These are phyloP conservation scores for Penicillium janthinellum DNA, from an alignment of 2,329 filamentous ascomycete genomes.

Conservation along the genomic window DNA sequence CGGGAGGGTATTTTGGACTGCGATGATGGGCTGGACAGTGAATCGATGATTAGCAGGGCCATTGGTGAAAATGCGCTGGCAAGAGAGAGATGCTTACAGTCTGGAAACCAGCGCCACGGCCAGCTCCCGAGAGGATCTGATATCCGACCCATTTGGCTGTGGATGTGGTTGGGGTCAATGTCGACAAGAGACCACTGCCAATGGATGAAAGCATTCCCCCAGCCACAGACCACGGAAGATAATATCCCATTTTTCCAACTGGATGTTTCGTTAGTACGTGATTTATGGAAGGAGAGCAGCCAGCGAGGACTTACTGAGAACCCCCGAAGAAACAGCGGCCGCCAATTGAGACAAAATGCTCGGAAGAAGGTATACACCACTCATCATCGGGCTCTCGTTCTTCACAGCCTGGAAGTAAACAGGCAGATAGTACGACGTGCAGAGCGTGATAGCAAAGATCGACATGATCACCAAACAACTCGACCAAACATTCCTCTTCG, in stretches of 20 bases:
- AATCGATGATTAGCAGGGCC: neutral
- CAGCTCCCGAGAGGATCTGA: constrained; percentile 49
- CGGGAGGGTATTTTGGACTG: constrained; percentile 42
- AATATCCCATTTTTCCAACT: constrained; percentile 38
- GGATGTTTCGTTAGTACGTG: constrained; percentile 1
- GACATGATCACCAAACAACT: constrained; percentile 18
- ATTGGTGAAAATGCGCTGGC: neutral
- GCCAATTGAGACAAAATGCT: constrained; percentile 37
- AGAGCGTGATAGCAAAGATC: constrained; percentile 13
- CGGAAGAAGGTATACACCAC: constrained; percentile 31
- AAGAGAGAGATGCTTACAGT: constrained; percentile 17
- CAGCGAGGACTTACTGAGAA: constrained; percentile 27
- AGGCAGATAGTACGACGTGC: constrained; percentile 18
- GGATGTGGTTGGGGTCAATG: constrained; percentile 40
- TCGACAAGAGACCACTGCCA: constrained; percentile 47
- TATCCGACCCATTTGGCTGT: constrained; percentile 51
- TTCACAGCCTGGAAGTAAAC: constrained; percentile 53
- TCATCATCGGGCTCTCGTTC: constrained; percentile 29
- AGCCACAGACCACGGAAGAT: constrained; percentile 32
- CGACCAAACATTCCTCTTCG: constrained; percentile 38
- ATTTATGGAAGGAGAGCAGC: neutral
- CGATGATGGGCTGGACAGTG: constrained; percentile 40
- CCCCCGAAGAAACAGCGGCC: constrained; percentile 36
- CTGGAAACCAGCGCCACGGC: constrained; percentile 40
- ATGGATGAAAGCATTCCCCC: constrained; percentile 28